A percentile compares a stretch with the other conserved stretches of the same genome.
Evolutionary conservation across 805 yeast species (phyloP).

Genomic region (Candida pini): DNA sequence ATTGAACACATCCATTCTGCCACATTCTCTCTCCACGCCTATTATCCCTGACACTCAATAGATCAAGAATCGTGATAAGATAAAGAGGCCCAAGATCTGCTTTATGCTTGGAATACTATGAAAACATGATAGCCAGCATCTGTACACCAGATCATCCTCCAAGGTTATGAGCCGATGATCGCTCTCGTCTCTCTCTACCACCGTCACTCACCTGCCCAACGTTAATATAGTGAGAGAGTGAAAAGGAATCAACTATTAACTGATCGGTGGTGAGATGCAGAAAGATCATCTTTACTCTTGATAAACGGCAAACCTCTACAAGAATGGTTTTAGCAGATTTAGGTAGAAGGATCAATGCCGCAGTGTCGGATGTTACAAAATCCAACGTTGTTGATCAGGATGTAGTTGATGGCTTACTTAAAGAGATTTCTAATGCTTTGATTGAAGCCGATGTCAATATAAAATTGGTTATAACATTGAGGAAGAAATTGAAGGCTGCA

Average conservation of each 20-base stretch:
- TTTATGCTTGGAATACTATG: not conserved
- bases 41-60: not conserved
- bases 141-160: not conserved
- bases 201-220: too few relatives aligned
- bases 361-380: constrained; percentile 58
- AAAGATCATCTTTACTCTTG: too few relatives aligned
- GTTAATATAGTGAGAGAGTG: too few relatives aligned
- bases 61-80: not conserved
- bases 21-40: not conserved
- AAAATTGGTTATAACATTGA: constrained; percentile 67
- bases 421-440: constrained; percentile 85
- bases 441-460: constrained; percentile 94
- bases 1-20: constrained; percentile 17
- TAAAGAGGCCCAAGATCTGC: not conserved
- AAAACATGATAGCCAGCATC: not conserved
- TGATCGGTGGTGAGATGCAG: not conserved
- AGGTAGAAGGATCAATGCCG: constrained; percentile 71
- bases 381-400: constrained; percentile 50
- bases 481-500: constrained; percentile 62
- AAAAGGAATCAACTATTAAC: not conserved
- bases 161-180: too few relatives aligned
- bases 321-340: constrained; percentile 74
- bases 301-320: not conserved
- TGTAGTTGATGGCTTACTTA: constrained; percentile 67
- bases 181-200: too few relatives aligned